Evolutionary conservation across 805 yeast genomes (phyloP).

Genomic region (Yueomyces sinensis): DNA sequence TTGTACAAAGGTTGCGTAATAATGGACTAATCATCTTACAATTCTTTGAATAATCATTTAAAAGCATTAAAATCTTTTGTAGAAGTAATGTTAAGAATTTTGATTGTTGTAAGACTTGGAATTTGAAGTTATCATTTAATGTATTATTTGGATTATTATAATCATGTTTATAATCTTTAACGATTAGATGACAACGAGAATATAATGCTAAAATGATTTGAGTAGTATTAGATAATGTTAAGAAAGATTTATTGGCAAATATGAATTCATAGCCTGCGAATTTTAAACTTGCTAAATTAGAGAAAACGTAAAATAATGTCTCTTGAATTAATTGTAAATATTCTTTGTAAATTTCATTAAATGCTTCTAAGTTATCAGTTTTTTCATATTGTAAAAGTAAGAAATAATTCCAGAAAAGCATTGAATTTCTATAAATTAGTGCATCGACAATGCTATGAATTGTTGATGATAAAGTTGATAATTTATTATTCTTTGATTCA

Average conservation of each 20-base stretch:
- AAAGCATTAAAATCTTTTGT: slow-evolving; percentile 16
- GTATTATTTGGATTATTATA: not conserved
- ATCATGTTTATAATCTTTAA: not conserved
- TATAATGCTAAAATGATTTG: slow-evolving; percentile 16
- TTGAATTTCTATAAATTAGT: slow-evolving; percentile 16
- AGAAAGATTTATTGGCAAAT: slow-evolving; percentile 17
- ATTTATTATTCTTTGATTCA: not conserved
- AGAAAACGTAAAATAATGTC: slow-evolving; percentile 19
- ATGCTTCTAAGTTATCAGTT: slow-evolving; percentile 8
- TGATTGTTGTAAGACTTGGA: slow-evolving; percentile 6
- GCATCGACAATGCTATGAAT: slow-evolving; percentile 17
- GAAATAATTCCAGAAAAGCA: slow-evolving; percentile 12
- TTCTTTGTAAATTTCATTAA: slow-evolving; percentile 10
- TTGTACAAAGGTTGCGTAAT: slow-evolving; percentile 7
- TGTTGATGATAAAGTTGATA: not conserved
- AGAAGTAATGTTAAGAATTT: slow-evolving; percentile 9
- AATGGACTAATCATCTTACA: slow-evolving; percentile 12
- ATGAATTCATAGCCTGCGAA: slow-evolving; percentile 22
- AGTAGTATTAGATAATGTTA: slow-evolving; percentile 11
- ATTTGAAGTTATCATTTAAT: not conserved
- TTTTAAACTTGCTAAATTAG: slow-evolving; percentile 19
- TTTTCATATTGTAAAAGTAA: slow-evolving; percentile 17
- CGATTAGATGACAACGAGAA: slow-evolving; percentile 7
- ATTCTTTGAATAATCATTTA: slow-evolving; percentile 20
- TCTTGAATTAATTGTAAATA: slow-evolving; percentile 17